Conservation (phyloP, 2,329 filamentous ascomycete species). For the Alternaria sp. region DNA sequence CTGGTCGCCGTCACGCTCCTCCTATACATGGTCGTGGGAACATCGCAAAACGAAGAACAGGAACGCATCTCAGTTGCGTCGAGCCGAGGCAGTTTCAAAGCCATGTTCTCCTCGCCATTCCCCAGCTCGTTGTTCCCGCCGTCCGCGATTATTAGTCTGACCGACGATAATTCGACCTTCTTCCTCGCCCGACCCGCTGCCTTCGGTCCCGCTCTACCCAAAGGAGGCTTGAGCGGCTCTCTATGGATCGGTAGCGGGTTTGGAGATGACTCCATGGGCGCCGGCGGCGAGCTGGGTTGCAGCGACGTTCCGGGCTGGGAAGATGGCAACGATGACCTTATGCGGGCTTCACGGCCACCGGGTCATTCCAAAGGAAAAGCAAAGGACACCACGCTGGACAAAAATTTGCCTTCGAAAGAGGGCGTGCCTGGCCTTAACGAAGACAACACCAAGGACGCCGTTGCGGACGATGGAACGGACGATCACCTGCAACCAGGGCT, state of each 20-base stretch:
- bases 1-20: constrained; percentile 53
- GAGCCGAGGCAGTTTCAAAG: constrained; percentile 44
- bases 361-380: not conserved
- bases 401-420: not conserved
- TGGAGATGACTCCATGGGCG: constrained; percentile 72
- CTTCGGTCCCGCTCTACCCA: constrained; percentile 82
- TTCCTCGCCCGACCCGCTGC: constrained; percentile 92
- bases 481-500: constrained; percentile 70
- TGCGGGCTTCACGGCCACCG: constrained; percentile 7
- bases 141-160: constrained; percentile 93
- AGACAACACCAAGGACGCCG: constrained; percentile 1
- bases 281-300: constrained; percentile 88
- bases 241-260: constrained; percentile 95
- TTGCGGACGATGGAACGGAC: constrained; percentile 77
- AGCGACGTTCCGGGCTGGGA: constrained; percentile 93
- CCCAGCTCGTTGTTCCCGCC: constrained; percentile 90
- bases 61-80: constrained; percentile 22
- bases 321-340: constrained; percentile 52
- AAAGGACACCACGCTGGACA: not conserved
- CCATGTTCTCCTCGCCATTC: constrained; percentile 58
- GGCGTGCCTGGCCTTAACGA: not conserved
- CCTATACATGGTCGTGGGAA: constrained; percentile 47
- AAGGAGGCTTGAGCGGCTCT: constrained; percentile 81
- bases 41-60: constrained; percentile 26
- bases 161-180: constrained; percentile 97